A percentile compares a stretch with the other conserved stretches of the same genome.
These are phyloP conservation scores for Bipolaris gigantea DNA, from an alignment of 2,329 filamentous ascomycete genomes.

Conservation along the genomic window DNA sequence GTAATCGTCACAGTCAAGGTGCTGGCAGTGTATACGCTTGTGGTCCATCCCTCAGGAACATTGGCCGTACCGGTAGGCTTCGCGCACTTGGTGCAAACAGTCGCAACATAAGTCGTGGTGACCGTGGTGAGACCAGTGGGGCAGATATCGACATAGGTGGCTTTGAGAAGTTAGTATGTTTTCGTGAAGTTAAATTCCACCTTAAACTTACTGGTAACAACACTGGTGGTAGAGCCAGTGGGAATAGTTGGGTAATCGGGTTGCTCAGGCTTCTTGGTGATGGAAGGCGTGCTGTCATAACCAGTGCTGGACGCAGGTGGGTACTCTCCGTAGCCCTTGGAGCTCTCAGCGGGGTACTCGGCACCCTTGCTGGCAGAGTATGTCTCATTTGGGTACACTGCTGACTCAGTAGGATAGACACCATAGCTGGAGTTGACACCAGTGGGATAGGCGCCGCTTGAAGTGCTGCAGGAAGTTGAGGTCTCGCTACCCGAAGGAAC, in stretches of 20 bases:
- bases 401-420: conserved; percentile 3
- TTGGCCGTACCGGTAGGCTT: conserved; percentile 23
- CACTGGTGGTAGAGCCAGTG: conserved; percentile 17
- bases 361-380: not conserved
- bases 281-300: conserved; percentile 12
- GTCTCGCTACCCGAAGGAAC: not conserved
- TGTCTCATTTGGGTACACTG: conserved; percentile 1
- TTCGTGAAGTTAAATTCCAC: not conserved
- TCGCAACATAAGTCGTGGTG: conserved; percentile 36
- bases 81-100: conserved; percentile 27
- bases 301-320: conserved; percentile 10
- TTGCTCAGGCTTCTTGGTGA: conserved; percentile 20
- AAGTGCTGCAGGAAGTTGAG: conserved; percentile 16
- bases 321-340: conserved; percentile 4
- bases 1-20: conserved; percentile 39
- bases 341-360: conserved; percentile 5
- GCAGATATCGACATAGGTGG: conserved; percentile 43
- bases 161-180: conserved; percentile 2
- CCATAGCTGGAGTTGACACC: conserved; percentile 6
- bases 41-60: conserved; percentile 38
- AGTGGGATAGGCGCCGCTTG: conserved; percentile 11
- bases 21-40: conserved; percentile 34
- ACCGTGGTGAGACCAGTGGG: conserved; percentile 40
- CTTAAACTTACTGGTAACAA: conserved; percentile 24
- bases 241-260: conserved; percentile 17